Evolutionary conservation across 768 basidiomycete genomes (phyloP).

Genomic region (Auricularia sp.): DNA sequence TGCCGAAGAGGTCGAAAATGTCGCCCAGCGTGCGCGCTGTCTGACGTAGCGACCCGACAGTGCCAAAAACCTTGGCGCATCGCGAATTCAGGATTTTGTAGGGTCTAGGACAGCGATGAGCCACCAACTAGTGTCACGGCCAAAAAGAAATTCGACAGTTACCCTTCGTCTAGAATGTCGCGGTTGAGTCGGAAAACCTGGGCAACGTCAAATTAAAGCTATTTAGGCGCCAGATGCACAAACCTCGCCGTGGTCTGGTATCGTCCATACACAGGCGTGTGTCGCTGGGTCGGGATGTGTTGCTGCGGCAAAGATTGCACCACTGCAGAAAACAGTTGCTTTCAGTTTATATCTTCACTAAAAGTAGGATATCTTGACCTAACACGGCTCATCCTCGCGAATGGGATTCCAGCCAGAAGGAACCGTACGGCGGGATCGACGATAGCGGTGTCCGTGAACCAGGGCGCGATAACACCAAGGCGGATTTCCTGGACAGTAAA

Average conservation of each 20-base stretch:
- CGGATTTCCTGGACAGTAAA: slow-evolving; percentile 31
- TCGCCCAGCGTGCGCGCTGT: neutral
- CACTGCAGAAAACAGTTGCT: slow-evolving; percentile 17
- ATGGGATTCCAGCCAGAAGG: neutral
- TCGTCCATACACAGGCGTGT: slow-evolving; percentile 37
- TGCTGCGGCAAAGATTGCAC: slow-evolving; percentile 43
- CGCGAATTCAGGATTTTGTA: neutral
- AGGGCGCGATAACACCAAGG: slow-evolving; percentile 40
- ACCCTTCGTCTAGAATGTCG: slow-evolving; percentile 25
- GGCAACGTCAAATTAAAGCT: neutral
- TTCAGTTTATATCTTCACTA: neutral
- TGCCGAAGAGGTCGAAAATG: neutral
- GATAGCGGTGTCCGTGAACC: slow-evolving; percentile 36
- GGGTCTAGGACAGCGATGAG: neutral
- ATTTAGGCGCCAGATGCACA: slow-evolving; percentile 5
- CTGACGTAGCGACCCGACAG: neutral
- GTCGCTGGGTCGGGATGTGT: slow-evolving; percentile 35
- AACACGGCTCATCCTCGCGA: neutral
- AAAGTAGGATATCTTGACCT: neutral
- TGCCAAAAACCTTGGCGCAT: neutral
- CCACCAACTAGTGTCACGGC: no score
- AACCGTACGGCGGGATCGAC: neutral
- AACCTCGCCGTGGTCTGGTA: slow-evolving; percentile 41
- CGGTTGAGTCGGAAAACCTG: slow-evolving; percentile 25
- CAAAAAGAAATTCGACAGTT: neutral